Base-by-base conservation (phyloP, 148 eudicot species). In the Beta vulgaris region DNA sequence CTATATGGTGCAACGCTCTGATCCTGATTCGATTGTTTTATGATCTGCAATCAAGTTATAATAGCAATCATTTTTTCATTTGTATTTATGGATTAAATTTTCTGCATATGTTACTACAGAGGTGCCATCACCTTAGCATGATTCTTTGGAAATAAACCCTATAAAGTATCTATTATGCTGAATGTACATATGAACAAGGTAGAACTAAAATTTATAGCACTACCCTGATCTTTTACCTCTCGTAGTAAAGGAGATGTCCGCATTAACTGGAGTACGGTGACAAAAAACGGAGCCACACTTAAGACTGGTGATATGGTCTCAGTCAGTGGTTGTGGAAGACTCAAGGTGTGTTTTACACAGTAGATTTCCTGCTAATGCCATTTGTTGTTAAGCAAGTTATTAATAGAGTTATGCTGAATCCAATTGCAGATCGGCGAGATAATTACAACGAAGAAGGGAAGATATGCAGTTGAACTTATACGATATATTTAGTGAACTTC, bases 241-340 rank as follows among this genome's bases (percentile, higher is more conserved):
- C 83, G 1, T 73, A 94, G 98, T 76, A 78, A 81, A 39, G 96
- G 97, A 59, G 96, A 94, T 77, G 96, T 94, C 42, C 93, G 91
- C 21, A 86, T 90, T 40, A 94, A 94, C 75, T 94, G 98, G 97
- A 80, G 77, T 71, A 83, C 87, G 23, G 87, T 90, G 70, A 79
- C 82, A 6, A 94, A 94, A 78, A 90, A 82, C 68, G 94, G 90
- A 68, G 88, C 92, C 28, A 82, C 88, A 26, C 77, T 91, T 34
- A 87, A 79, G 83, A 74, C 85, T 53, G 98, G 92, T 42, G 98
- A 94, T 64, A 68, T 89, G 18, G 80, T 94, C 76, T 94, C 98
- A 43, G 96, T 92, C 53, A 89, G 89, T 76, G 96, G 97, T 31
- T 73, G 83, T 72, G 98, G 98, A 78, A 88, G 98, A 81, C 78